phyloP scores from a whole-genome alignment of 1,284 basidiomycete species.

The Cutaneotrichosporon cavernicola region DNA sequence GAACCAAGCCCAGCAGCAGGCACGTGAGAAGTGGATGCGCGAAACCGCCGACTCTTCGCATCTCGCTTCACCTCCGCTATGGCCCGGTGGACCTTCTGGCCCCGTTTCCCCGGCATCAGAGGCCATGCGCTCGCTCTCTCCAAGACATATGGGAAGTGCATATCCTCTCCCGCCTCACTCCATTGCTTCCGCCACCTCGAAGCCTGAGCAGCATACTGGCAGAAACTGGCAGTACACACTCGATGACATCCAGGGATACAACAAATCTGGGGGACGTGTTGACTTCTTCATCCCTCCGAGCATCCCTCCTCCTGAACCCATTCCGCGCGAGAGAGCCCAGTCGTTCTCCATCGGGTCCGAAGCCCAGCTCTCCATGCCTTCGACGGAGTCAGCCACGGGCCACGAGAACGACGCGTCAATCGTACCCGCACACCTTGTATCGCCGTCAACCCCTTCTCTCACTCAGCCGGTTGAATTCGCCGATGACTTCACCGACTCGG shows the following conservation, averaged over 20 bases:
- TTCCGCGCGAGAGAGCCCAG: background rate
- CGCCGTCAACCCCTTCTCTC: constrained; percentile 12
- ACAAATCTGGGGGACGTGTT: constrained; percentile 36
- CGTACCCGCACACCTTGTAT: background rate
- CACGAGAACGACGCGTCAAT: background rate
- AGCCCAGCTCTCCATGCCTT: constrained; percentile 14
- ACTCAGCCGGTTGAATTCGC: background rate
- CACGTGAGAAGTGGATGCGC: constrained; percentile 34
- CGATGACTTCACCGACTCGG: background rate
- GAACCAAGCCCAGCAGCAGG: constrained; percentile 37
- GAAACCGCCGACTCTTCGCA: background rate
- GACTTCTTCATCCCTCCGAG: constrained; percentile 47
- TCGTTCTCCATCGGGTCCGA: constrained; percentile 3
- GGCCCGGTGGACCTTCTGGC: background rate
- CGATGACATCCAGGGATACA: constrained; percentile 42
- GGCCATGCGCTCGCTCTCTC: background rate
- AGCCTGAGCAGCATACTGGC: constrained; percentile 10
- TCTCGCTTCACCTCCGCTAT: background rate
- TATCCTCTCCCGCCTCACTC: constrained; percentile 4
- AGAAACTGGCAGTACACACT: constrained; percentile 41
- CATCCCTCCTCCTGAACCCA: background rate
- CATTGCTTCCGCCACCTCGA: background rate
- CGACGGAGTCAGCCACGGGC: constrained; percentile 5
- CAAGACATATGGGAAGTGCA: background rate
- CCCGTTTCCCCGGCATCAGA: background rate